phyloP scores from a whole-genome alignment of 2,329 filamentous ascomycete genomes.

The Venturiaceae sp. region DNA sequence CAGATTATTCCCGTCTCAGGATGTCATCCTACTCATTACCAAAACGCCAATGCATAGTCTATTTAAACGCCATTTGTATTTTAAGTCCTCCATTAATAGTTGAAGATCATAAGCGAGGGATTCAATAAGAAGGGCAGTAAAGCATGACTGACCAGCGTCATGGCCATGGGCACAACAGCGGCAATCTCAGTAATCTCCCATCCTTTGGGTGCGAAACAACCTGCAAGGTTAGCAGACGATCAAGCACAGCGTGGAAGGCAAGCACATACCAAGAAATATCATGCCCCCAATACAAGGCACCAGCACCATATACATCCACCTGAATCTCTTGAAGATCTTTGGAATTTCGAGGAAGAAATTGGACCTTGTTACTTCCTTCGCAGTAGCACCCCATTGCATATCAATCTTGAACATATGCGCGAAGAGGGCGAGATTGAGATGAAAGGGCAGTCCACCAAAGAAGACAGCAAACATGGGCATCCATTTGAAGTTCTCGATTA shows the following conservation, averaged over 20 bases:
- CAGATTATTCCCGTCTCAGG: too few relatives aligned
- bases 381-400: conserved; percentile 10
- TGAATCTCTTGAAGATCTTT: conserved; percentile 14
- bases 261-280: conserved; percentile 16
- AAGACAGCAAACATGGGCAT: conserved; percentile 13
- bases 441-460: conserved; percentile 12
- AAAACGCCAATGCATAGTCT: too few relatives aligned
- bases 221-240: background rate
- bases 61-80: too few relatives aligned
- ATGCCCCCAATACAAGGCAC: conserved; percentile 13
- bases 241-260: too few relatives aligned
- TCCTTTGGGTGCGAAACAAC: conserved; percentile 11
- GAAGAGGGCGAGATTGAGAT: conserved; percentile 10
- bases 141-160: conserved; percentile 14
- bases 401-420: conserved; percentile 12
- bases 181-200: conserved; percentile 14
- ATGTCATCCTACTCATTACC: too few relatives aligned
- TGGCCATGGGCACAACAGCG: conserved; percentile 14
- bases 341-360: conserved; percentile 15
- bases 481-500: conserved; percentile 13
- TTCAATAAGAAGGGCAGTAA: conserved; percentile 10
- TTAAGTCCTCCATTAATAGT: too few relatives aligned
- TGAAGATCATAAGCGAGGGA: conserved; percentile 17
- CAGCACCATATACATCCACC: conserved; percentile 14
- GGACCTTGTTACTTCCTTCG: conserved; percentile 5